Evolutionary conservation across 176 grass and related monocot species (phyloP).

Genomic region (Bolboschoenus planiculmis): DNA sequence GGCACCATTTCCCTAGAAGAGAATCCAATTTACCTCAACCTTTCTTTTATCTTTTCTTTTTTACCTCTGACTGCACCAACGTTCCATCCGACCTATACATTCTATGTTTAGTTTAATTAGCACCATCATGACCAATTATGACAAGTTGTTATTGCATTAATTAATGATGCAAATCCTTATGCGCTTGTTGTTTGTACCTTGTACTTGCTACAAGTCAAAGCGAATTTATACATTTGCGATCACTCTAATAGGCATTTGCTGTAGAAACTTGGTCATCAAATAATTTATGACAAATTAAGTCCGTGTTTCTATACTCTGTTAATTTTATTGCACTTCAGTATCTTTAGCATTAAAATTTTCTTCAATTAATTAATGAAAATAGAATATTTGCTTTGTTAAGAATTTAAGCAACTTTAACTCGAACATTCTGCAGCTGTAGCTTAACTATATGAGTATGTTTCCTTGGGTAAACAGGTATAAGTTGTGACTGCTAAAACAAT

Average conservation of each 20-base stretch:
- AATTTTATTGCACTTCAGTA: not conserved
- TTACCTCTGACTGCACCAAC: slow-evolving; percentile 7
- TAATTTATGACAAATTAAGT: not conserved
- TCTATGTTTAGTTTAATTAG: not conserved
- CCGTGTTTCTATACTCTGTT: not conserved
- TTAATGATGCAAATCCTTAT: not conserved
- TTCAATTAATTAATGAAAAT: not conserved
- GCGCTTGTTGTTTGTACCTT: not conserved
- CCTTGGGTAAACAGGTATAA: not conserved
- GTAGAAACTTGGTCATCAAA: not conserved
- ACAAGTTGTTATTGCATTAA: not conserved
- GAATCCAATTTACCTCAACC: slow-evolving; percentile 68
- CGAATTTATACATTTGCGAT: not conserved
- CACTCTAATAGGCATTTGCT: not conserved
- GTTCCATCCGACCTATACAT: not conserved
- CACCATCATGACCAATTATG: slow-evolving; percentile 1
- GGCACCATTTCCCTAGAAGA: slow-evolving; percentile 84
- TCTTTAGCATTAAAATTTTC: not conserved
- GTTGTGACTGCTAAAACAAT: not conserved
- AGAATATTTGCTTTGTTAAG: too few relatives aligned
- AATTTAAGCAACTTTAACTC: not conserved
- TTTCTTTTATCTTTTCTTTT: slow-evolving; percentile 19
- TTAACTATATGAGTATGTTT: not conserved
- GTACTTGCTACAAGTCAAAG: not conserved
- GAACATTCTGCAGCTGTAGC: not conserved